Evolutionary conservation across 805 yeast species (phyloP), one percentile per base, ranked within the genome.

Genomic region (Metschnikowia drakensbergensis): DNA sequence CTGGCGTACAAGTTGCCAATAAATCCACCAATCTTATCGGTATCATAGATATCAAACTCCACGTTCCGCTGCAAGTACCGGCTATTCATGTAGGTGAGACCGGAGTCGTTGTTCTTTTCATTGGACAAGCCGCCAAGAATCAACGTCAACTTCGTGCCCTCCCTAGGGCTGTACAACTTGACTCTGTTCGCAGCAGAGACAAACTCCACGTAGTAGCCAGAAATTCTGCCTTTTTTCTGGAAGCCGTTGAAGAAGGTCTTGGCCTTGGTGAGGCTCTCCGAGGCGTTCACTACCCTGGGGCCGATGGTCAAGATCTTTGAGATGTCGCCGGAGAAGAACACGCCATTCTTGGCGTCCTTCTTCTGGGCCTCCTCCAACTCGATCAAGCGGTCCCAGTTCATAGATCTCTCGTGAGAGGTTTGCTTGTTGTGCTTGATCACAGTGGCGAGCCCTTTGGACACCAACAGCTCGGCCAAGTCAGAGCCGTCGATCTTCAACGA

Each of bases 21-120:
- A 60, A 89, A 89, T 0, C 86, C 88, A 49, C 96, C 96, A 48
- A 83, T 73, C 60, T 82, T 86, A 63, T 89, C 96, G 45, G 79
- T 78, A 49, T 79, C 83, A 54, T 79, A 79, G 22, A 88, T 77
- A 46, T 84, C 84, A 54, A 88, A 69, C 54, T 79, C 82, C 37
- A 88, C 87, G 52, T 83, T 88, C 61, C 89, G 79, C 68, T 88
- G 96, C 63, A 81, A 71, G 45, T 78, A 74, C 51, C 77, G 77
- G 52, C 74, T 76, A 58, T 71, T 73, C 51, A 82, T 75, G 59
- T 70, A 82, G 34, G 72, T 77, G 28, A 80, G 59, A 1, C 88
- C 88, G 35, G 71, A 25, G 7, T 37, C 76, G 22, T 77, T 70
- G 9, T 58, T 45, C 48, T 65, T 64, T 42, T 59, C 71, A 66